A percentile compares a stretch with the other conserved stretches of the same genome.
Evolutionary conservation across 2,329 filamentous ascomycete species (phyloP).

Genomic region (Aspergillus pseudonomiae): DNA sequence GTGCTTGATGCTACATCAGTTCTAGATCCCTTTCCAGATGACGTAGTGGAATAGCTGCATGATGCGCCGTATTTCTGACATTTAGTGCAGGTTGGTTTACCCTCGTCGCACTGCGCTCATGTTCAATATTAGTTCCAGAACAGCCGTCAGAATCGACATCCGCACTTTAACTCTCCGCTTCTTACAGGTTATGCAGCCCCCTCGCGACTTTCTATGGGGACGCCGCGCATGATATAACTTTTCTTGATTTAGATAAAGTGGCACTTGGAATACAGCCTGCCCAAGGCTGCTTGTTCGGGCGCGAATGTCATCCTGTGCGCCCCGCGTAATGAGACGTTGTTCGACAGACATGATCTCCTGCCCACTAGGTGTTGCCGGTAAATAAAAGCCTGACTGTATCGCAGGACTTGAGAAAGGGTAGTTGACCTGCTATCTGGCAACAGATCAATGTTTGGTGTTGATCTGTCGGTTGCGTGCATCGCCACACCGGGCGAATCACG

Average conservation of each 20-base stretch:
- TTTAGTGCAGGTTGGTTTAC: constrained; percentile 28
- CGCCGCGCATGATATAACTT: constrained; percentile 19
- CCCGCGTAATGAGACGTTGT: not conserved
- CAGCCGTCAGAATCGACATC: not conserved
- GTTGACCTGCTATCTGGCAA: not conserved
- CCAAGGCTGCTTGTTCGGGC: not conserved
- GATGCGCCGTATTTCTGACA: constrained; percentile 26
- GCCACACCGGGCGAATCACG: not conserved
- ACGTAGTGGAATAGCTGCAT: constrained; percentile 25
- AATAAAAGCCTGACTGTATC: too few relatives aligned
- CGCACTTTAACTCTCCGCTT: constrained; percentile 34
- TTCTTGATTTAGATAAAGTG: not conserved
- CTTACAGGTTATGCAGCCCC: constrained; percentile 33
- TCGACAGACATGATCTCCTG: not conserved
- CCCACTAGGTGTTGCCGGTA: not conserved
- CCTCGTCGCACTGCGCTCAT: constrained; percentile 32
- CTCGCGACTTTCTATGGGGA: constrained; percentile 32
- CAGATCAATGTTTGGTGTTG: not conserved
- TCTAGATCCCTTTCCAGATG: not conserved
- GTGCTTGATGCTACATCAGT: not conserved
- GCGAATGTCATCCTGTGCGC: not conserved
- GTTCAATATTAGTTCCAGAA: not conserved
- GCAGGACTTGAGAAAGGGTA: not conserved
- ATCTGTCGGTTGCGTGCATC: not conserved
- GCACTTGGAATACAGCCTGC: constrained; percentile 19